A percentile compares a stretch with the other conserved stretches of the same genome.
Evolutionary conservation across 139 green algal genomes (phyloP).

Genomic region (Ettlia oleoabundans): DNA sequence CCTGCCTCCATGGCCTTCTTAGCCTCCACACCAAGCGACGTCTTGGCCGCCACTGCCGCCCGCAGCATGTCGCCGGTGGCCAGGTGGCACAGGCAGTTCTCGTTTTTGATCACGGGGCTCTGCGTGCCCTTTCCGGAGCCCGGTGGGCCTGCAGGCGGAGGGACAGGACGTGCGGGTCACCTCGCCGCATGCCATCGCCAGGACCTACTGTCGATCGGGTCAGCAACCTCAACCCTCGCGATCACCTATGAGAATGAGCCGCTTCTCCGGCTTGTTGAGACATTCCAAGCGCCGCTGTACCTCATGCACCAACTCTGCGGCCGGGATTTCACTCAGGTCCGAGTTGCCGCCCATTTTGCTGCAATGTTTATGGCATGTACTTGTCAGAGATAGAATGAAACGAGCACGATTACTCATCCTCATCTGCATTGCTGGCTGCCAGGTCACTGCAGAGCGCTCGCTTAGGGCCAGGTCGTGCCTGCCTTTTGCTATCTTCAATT

Average conservation of each 20-base stretch:
- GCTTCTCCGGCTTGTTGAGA: conserved; percentile 93
- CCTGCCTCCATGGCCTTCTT: conserved; percentile 97
- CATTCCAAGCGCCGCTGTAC: conserved; percentile 91
- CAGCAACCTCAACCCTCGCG: background rate
- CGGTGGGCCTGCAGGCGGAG: conserved; percentile 74
- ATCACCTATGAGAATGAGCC: conserved; percentile 92
- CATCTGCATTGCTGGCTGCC: too few species aligned
- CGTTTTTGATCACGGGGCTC: conserved; percentile 93
- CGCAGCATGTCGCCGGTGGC: conserved; percentile 97
- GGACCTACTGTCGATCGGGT: too few species aligned
- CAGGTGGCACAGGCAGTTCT: conserved; percentile 98
- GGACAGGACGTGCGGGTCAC: too few species aligned
- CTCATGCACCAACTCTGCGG: conserved; percentile 87
- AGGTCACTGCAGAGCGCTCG: too few species aligned
- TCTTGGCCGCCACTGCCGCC: conserved; percentile 85
- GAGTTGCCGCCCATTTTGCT: too few species aligned
- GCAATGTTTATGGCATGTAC: too few species aligned
- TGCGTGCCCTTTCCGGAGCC: conserved; percentile 95
- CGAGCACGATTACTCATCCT: too few species aligned
- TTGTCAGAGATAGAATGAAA: too few species aligned
- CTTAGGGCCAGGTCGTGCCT: too few species aligned
- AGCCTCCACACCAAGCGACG: conserved; percentile 83
- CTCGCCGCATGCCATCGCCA: too few species aligned
- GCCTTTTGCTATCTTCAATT: too few species aligned
- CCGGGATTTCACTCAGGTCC: conserved; percentile 81